phyloP scores from a whole-genome alignment of 2,329 filamentous ascomycete species.

The Ophiostoma perfectum region DNA sequence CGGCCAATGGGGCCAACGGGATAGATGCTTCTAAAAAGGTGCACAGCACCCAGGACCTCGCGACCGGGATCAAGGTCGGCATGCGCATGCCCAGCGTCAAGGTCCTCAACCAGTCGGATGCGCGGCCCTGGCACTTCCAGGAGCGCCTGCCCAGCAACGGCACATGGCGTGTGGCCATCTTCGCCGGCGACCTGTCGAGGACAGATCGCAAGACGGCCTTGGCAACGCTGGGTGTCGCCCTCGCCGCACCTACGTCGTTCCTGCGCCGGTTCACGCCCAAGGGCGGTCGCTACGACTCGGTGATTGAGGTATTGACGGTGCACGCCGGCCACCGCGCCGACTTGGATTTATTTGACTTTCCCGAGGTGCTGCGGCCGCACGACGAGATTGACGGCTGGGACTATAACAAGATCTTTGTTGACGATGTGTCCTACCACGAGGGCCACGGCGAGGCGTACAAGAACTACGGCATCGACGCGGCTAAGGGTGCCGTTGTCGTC shows the following conservation, averaged over 20 bases:
- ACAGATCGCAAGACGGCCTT: conserved; percentile 34
- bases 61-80: conserved; percentile 36
- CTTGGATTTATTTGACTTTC: conserved; percentile 46
- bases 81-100: conserved; percentile 56
- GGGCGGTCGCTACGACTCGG: conserved; percentile 23
- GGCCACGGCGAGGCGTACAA: conserved; percentile 55
- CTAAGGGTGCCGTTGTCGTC: conserved; percentile 38
- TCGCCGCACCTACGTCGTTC: conserved; percentile 14
- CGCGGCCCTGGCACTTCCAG: conserved; percentile 54
- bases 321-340: conserved; percentile 48
- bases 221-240: conserved; percentile 27
- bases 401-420: conserved; percentile 50
- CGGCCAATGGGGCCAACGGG: neutral
- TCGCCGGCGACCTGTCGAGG: conserved; percentile 47
- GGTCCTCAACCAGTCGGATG: conserved; percentile 53
- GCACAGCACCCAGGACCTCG: neutral
- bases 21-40: neutral
- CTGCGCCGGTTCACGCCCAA: conserved; percentile 18
- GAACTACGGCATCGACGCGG: conserved; percentile 46
- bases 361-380: conserved; percentile 42
- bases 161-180: conserved; percentile 54
- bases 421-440: conserved; percentile 50
- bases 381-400: conserved; percentile 45
- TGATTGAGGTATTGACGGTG: conserved; percentile 55
- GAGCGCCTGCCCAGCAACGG: conserved; percentile 50